phyloP scores from a whole-genome alignment of 768 basidiomycete genomes.

The Termitomyces heimii region DNA sequence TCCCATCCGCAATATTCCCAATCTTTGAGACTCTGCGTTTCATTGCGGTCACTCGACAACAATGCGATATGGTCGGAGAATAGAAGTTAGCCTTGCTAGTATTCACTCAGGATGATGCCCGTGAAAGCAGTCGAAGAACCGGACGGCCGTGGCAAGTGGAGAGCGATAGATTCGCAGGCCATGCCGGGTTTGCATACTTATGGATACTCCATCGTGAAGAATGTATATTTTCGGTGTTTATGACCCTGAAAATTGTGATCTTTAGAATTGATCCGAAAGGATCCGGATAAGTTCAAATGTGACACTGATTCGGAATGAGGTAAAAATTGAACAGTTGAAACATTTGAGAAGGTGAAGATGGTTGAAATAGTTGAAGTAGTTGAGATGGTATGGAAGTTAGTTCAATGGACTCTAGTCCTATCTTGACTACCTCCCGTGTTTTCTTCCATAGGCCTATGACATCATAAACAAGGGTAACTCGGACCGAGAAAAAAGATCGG shows the following conservation, averaged over 20 bases:
- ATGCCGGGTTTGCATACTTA: not conserved
- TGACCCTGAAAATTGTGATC: not conserved
- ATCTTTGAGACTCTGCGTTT: slow-evolving; percentile 5
- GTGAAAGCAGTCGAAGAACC: not conserved
- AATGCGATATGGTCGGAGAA: not conserved
- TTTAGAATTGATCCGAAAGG: not conserved
- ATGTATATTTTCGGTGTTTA: not conserved
- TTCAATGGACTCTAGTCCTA: not conserved
- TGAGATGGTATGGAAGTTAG: not conserved
- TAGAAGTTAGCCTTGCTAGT: not conserved
- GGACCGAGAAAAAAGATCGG: not conserved
- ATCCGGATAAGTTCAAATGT: not conserved
- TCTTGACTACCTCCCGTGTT: not conserved
- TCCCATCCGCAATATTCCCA: not conserved
- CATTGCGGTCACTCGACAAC: not conserved
- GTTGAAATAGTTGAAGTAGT: not conserved
- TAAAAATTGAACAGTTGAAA: not conserved
- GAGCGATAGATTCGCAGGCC: not conserved
- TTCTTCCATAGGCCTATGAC: not conserved
- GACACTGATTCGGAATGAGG: not conserved
- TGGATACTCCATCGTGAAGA: not conserved
- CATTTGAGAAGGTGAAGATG: not conserved
- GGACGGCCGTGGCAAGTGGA: not conserved
- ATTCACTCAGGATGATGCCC: not conserved
- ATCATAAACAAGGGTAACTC: not conserved